Conservation (phyloP, 805 yeast species). For the Candida coquimbonensis region DNA sequence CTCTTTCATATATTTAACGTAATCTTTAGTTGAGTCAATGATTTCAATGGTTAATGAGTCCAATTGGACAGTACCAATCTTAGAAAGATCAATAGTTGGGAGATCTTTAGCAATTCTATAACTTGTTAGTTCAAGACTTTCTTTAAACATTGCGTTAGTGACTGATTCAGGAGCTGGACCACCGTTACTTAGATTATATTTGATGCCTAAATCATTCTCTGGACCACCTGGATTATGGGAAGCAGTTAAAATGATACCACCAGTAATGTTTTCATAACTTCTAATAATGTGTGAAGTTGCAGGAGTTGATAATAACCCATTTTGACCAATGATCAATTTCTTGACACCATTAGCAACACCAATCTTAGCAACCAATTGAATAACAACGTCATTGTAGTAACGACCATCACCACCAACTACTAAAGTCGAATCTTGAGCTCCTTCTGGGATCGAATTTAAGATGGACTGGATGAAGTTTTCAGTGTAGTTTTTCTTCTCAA, state of each 20-base stretch:
- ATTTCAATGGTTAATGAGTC: constrained; percentile 71
- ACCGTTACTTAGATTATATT: constrained; percentile 90
- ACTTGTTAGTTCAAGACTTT: constrained; percentile 46
- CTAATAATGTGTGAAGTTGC: constrained; percentile 94
- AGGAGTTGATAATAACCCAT: constrained; percentile 89
- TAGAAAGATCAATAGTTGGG: constrained; percentile 56
- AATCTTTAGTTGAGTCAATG: constrained; percentile 74
- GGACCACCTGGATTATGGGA: constrained; percentile 99
- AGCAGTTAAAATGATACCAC: constrained; percentile 94
- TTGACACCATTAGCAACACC: constrained; percentile 89
- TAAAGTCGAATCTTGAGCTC: constrained; percentile 60
- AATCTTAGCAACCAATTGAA: constrained; percentile 74
- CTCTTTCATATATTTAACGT: constrained; percentile 68
- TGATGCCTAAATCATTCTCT: constrained; percentile 84
- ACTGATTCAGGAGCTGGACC: constrained; percentile 98
- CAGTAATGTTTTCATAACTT: constrained; percentile 58
- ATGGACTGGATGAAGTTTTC: constrained; percentile 92
- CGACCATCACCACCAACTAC: constrained; percentile 98
- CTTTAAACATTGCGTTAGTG: constrained; percentile 78
- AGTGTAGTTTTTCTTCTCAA: constrained; percentile 71
- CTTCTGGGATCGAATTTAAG: constrained; percentile 85
- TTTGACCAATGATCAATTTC: constrained; percentile 78
- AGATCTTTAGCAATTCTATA: constrained; percentile 57
- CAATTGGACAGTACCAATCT: constrained; percentile 43
- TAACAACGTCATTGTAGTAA: constrained; percentile 74